Percentiles rank a stretch among this genome's conserved stretches.
Evolutionary conservation across 148 eudicot species (phyloP).

Genomic region (Simmondsia chinensis): DNA sequence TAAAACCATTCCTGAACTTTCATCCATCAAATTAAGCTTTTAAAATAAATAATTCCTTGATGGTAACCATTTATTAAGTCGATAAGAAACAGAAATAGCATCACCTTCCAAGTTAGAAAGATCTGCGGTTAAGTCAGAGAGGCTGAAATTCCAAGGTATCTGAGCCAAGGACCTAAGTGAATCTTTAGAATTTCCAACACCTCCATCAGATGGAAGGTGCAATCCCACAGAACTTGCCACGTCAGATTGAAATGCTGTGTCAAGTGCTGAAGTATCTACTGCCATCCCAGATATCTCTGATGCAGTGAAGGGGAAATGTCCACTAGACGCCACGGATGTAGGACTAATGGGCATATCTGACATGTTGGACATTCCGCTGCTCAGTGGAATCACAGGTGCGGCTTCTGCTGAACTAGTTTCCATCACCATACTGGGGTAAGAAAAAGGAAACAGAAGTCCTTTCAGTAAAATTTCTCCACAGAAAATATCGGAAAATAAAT

Average conservation of each 20-base stretch:
- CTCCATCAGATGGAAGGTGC: slow-evolving; percentile 79
- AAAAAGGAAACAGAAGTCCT: slow-evolving; percentile 2
- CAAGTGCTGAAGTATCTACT: slow-evolving; percentile 83
- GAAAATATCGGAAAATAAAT: not conserved
- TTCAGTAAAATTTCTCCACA: slow-evolving; percentile 8
- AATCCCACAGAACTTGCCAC: slow-evolving; percentile 80
- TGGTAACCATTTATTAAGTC: not conserved
- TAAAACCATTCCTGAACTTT: not conserved
- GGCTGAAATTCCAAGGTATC: slow-evolving; percentile 96
- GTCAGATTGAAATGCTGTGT: slow-evolving; percentile 74
- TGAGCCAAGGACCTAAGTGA: slow-evolving; percentile 75
- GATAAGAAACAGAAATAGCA: slow-evolving; percentile 7
- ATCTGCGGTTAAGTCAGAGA: slow-evolving; percentile 95
- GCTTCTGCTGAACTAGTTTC: slow-evolving; percentile 48
- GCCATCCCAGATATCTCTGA: slow-evolving; percentile 87
- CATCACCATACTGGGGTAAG: slow-evolving; percentile 51
- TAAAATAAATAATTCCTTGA: not conserved
- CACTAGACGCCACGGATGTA: slow-evolving; percentile 83
- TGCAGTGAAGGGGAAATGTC: slow-evolving; percentile 81
- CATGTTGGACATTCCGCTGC: slow-evolving; percentile 60
- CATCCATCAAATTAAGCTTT: not conserved
- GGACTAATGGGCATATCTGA: slow-evolving; percentile 91
- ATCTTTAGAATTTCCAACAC: slow-evolving; percentile 68
- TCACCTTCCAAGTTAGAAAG: slow-evolving; percentile 95
- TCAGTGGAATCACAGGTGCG: slow-evolving; percentile 52